Evolutionary conservation across 1,284 basidiomycete species (phyloP).

Genomic region (Dichomitus squalens): DNA sequence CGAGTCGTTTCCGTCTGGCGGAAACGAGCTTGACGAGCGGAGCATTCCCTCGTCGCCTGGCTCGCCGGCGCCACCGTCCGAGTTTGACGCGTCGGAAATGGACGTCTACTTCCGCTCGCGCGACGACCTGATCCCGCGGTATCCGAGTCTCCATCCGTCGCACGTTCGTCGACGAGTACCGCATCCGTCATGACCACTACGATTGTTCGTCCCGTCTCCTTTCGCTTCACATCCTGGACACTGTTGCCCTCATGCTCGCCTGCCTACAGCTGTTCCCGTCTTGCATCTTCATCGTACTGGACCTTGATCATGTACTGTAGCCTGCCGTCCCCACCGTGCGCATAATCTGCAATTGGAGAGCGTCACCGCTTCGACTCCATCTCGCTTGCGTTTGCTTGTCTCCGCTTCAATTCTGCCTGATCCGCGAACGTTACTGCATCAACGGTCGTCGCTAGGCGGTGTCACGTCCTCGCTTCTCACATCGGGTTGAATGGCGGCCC

Average conservation of each 20-base stretch:
- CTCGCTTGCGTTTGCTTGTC: not conserved
- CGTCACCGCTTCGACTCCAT: conserved; percentile 15
- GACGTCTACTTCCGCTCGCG: conserved; percentile 71
- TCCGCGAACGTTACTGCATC: not conserved
- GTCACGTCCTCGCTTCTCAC: conserved; percentile 6
- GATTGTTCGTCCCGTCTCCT: not conserved
- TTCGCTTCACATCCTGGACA: too few relatives aligned
- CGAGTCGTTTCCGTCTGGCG: conserved; percentile 19
- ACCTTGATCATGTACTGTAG: conserved; percentile 24
- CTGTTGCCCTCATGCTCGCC: too few relatives aligned
- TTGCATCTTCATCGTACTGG: conserved; percentile 4
- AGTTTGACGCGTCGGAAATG: conserved; percentile 77
- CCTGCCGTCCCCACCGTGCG: conserved; percentile 10
- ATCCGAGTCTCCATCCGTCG: conserved; percentile 31
- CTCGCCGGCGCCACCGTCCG: conserved; percentile 49
- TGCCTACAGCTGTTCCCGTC: too few relatives aligned
- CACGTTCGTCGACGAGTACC: conserved; percentile 32
- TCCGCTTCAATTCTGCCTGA: too few relatives aligned
- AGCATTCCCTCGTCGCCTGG: conserved; percentile 25
- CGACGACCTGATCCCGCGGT: conserved; percentile 42
- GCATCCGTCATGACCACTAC: conserved; percentile 18
- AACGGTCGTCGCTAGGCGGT: not conserved
- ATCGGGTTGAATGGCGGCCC: conserved; percentile 33
- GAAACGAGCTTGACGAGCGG: conserved; percentile 11
- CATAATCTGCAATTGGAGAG: conserved; percentile 28